Evolutionary conservation across 169 alveolate genomes (phyloP).

Genomic region (Plasmodium chabaudi): DNA sequence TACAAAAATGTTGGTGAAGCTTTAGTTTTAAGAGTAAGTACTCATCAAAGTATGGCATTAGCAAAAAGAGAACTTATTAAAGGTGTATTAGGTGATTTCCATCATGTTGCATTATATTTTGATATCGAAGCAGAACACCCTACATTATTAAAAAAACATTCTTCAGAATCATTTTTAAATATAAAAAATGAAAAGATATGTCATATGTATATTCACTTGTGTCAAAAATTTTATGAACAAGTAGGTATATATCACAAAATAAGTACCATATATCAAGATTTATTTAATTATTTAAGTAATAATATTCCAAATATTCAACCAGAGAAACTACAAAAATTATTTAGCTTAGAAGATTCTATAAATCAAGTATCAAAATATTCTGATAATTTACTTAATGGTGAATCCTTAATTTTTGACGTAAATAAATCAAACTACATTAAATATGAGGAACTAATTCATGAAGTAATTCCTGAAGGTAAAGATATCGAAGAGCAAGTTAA

Average conservation of each 20-base stretch:
- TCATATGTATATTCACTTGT: constrained; percentile 10
- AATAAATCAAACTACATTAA: not conserved
- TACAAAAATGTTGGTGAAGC: constrained; percentile 13
- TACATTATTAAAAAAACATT: not conserved
- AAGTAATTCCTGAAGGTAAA: not conserved
- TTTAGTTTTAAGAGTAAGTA: constrained; percentile 18
- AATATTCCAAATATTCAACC: no score
- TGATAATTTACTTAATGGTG: not conserved
- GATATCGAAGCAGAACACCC: not conserved
- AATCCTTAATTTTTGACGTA: not conserved
- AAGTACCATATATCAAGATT: not conserved
- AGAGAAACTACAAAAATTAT: no score
- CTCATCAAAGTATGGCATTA: constrained; percentile 1
- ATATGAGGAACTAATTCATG: not conserved
- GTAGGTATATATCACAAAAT: not conserved
- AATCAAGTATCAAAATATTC: not conserved
- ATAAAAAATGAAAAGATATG: constrained; percentile 18
- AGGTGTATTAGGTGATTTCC: not conserved
- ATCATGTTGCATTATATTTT: not conserved
- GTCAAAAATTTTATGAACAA: constrained; percentile 42
- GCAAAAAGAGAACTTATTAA: not conserved
- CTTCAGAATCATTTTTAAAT: not conserved
- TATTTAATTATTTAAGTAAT: not conserved
- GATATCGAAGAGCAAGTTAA: not conserved
- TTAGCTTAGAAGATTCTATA: not conserved